phyloP scores from a whole-genome alignment of 139 green algal species.

The Volvox reticuliferus region DNA sequence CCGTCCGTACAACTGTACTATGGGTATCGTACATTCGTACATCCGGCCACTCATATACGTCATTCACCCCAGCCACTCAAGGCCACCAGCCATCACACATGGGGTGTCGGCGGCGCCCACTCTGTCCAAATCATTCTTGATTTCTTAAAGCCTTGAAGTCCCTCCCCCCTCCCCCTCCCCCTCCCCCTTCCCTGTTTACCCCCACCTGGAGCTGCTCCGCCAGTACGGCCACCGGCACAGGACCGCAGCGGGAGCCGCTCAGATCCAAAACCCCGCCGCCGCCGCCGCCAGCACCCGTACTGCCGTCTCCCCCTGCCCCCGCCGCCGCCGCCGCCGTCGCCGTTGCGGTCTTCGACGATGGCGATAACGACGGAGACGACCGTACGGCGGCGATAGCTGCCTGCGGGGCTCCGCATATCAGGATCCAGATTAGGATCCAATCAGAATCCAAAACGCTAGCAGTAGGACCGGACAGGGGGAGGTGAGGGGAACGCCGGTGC shows the following conservation, averaged over 20 bases:
- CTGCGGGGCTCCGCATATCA: background rate
- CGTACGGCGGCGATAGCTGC: background rate
- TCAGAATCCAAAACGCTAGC: too few species aligned
- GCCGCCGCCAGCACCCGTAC: background rate
- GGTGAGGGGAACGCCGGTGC: too few species aligned
- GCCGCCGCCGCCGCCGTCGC: background rate
- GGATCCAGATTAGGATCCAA: background rate
- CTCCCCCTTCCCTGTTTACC: background rate
- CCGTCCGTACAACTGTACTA: too few species aligned
- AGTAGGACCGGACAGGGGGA: too few species aligned
- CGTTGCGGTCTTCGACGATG: background rate
- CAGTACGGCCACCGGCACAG: conserved; percentile 33
- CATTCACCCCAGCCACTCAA: too few species aligned
- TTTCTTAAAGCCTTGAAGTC: too few species aligned
- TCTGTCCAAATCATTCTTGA: too few species aligned
- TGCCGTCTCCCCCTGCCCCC: background rate
- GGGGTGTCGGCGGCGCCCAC: too few species aligned
- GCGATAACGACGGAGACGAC: background rate
- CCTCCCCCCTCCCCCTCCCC: background rate
- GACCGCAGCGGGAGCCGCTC: conserved; percentile 16
- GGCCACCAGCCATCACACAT: too few species aligned
- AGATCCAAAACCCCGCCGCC: conserved; percentile 16
- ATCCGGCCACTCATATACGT: too few species aligned
- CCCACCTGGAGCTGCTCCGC: background rate
- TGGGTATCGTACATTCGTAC: too few species aligned